These are phyloP conservation scores for Pseudogymnoascus verrucosus DNA, from an alignment of 2,329 filamentous ascomycete species.

Conservation along the genomic window DNA sequence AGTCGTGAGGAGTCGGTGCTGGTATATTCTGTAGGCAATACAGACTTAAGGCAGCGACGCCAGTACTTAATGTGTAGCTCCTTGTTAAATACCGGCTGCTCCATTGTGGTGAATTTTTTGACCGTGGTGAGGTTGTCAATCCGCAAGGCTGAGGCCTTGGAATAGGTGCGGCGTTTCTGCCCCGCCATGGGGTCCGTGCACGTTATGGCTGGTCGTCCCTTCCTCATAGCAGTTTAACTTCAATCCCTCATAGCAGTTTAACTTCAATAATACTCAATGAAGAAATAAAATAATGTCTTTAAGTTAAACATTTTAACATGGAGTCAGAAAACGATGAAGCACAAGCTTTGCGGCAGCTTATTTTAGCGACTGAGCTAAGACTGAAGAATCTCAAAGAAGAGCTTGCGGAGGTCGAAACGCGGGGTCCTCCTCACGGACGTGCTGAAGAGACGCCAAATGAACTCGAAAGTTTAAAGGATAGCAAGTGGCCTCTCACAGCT, in stretches of 20 bases:
- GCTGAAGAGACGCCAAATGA: constrained; percentile 9
- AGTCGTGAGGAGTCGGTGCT: constrained; percentile 86
- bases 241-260: not conserved
- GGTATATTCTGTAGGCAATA: constrained; percentile 77
- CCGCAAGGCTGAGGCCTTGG: constrained; percentile 5
- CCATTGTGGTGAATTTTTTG: constrained; percentile 17
- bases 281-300: not conserved
- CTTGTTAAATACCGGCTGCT: constrained; percentile 41
- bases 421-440: constrained; percentile 11
- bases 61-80: constrained; percentile 82
- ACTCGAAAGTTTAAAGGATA: constrained; percentile 9
- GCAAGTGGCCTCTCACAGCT: constrained; percentile 59
- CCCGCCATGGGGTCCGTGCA: constrained; percentile 1
- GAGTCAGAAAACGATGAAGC: not conserved
- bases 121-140: not conserved
- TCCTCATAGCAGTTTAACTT: not conserved
- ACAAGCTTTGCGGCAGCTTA: constrained; percentile 35
- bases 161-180: not conserved
- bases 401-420: constrained; percentile 30
- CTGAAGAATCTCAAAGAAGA: constrained; percentile 38
- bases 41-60: constrained; percentile 74
- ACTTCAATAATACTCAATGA: not conserved
- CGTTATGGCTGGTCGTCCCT: not conserved
- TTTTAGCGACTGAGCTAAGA: constrained; percentile 40
- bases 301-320: not conserved